Base-by-base conservation (phyloP, 2,329 filamentous ascomycete genomes). In the Daldinia sp. region DNA sequence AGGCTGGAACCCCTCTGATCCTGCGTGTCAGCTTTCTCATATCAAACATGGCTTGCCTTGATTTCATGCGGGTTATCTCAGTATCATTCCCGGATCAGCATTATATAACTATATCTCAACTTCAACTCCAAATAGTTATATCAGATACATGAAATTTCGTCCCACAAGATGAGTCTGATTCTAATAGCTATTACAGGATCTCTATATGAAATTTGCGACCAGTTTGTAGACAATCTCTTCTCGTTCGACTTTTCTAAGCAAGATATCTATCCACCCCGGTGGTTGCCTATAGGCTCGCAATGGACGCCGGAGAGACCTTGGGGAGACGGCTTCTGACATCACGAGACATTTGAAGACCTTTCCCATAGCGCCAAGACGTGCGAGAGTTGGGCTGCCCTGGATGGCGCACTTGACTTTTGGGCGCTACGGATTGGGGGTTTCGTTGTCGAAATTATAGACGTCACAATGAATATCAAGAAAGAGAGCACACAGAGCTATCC, bases 331-430 rank as follows among this genome's bases (percentile, higher is more conserved):
- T 68, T 63, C 27, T 55, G 25, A 1, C 63, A 68, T 55, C 56
- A 61, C 17, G 61, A 65, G 19, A 48, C 55, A 13, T 39, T 65
- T 5, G 34, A 25, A 4, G 54, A 48, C 23, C 66, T 69, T 13
- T 9, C 52, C 4, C 17, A 56, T 8, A 67, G 66, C 32, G 63
- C 67, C 27, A 47, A 52, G 6, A 54, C 17, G 3, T 69, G 66
- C 27, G 53, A 59, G 68, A 68, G 66, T 35, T 70, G 68, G 66
- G 66, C 66, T 5, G 34, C 61, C 2, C 37, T 70, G 11, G 66
- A 70, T 11, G 68, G 68, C 7, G 61, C 63, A 5, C 50, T 68
- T 27, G 61, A 67, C 27, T 67, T 68, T 21, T 68, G 57, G 58
- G 58, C 64, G 4, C 59, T 55, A 1, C 54, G 56, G 13, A 63